Evolutionary conservation across 495 filamentous ascomycete genomes (phyloP), one percentile per base, ranked within the genome.

Genomic region (Talaromyces wortmannii): DNA sequence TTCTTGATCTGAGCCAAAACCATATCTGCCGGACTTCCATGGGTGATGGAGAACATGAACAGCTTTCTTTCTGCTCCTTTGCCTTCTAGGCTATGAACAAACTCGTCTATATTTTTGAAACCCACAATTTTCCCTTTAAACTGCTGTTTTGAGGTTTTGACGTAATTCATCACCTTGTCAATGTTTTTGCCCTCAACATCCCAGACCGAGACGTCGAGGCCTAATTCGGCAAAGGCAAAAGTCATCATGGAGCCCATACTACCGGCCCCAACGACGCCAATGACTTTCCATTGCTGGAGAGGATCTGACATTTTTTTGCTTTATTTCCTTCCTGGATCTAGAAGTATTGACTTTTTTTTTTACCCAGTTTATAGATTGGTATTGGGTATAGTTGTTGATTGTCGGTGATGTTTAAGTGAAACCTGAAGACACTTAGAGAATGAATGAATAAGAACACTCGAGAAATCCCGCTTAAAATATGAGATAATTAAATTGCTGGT

Each of bases 41-140:
- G 86, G 0, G 88, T 82, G 47, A 88, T 73, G 17, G 79, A 83
- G 63, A 89, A 89, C 54, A 90, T 69, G 59, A 90, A 83, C 3
- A 84, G 50, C 40, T 71, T 75, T 11, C 63, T 23, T 23, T 23
- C 36, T 40, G 62, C 12, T 68, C 62, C 1, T 59, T n/a, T 49
- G 17, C 65, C 69, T 32, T 67, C 71, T 1, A 78, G 62, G 31
- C 64, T 72, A 18, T 66, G 61, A 54, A 65, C 63, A 48, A 81
- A 74, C 44, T 75, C 65, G 32, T 73, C 60, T 45, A 74, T 67
- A 5, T 69, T 56, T 31, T 69, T 59, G 56, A 67, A 75, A 2
- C 65, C 69, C 16, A 66, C 33, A 16, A 76, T 65, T 16, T 66
- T 67, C 5, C 67, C 70, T 33, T 67, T 69, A 18, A 62, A 55